Evolutionary conservation across 2,329 filamentous ascomycete genomes (phyloP).

Genomic region (Aaosphaeria arxii): DNA sequence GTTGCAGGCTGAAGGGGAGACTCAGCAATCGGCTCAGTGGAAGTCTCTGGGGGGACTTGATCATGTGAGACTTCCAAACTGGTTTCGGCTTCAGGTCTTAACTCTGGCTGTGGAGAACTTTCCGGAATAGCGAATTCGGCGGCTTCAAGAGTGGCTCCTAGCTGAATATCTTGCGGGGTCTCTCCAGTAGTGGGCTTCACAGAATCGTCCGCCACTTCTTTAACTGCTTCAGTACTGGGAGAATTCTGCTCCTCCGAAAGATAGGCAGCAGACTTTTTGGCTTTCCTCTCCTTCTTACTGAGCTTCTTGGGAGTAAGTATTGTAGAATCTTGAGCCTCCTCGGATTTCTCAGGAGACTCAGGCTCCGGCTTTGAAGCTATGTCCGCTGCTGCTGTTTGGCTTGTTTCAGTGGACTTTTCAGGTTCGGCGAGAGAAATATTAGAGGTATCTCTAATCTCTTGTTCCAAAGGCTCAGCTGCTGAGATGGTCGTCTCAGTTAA

Average conservation of each 20-base stretch:
- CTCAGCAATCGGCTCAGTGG: no score
- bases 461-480: no score
- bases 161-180: neutral
- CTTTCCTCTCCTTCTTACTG: constrained; percentile 34
- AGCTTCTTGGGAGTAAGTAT: constrained; percentile 22
- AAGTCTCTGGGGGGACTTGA: no score
- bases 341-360: neutral
- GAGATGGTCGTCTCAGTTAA: neutral
- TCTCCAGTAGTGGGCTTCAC: neutral
- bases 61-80: no score
- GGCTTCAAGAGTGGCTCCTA: constrained; percentile 10
- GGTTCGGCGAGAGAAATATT: no score
- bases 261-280: constrained; percentile 2
- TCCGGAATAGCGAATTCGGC: constrained; percentile 1
- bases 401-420: no score
- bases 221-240: neutral
- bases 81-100: neutral
- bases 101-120: neutral
- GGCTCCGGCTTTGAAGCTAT: no score
- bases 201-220: neutral
- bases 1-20: no score
- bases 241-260: constrained; percentile 11
- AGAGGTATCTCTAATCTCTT: no score
- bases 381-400: no score
- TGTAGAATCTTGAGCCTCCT: constrained; percentile 6